Conservation (phyloP, 371 early-diverging fungal genomes). For the Rhizomucor pusillus region DNA sequence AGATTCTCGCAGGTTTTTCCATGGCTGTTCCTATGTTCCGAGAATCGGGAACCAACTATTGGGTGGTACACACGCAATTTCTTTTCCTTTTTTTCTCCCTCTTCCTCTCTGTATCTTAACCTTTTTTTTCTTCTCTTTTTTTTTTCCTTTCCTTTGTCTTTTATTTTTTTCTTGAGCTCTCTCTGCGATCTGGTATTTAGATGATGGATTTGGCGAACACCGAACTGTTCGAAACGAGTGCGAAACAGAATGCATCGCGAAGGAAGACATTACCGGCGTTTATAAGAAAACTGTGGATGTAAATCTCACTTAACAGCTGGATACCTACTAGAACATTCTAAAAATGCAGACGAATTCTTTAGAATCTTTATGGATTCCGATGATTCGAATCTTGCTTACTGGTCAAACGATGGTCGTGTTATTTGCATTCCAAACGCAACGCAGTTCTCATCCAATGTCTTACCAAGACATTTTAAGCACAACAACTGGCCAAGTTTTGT, state of each 20-base stretch:
- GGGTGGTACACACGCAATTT: no score
- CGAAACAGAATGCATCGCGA: neutral
- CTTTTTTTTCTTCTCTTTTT: constrained; percentile 4
- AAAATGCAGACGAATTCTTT: neutral
- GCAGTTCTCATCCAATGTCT: constrained; percentile 80
- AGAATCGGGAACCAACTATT: no score
- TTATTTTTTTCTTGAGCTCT: neutral
- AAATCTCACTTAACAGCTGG: constrained; percentile 12
- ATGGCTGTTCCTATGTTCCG: no score
- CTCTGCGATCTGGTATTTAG: no score
- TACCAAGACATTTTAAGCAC: constrained; percentile 91
- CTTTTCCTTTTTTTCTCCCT: neutral
- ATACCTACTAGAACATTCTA: neutral
- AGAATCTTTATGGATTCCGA: constrained; percentile 71
- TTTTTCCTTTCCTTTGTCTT: constrained; percentile 3
- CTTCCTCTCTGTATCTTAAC: neutral
- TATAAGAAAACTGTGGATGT: constrained; percentile 68
- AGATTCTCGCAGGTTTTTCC: no score
- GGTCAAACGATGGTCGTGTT: constrained; percentile 72
- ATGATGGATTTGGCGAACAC: neutral
- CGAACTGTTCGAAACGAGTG: neutral
- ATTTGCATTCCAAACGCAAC: constrained; percentile 67
- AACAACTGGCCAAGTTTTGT: constrained; percentile 93
- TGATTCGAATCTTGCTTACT: constrained; percentile 64
- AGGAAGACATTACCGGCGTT: constrained; percentile 54